Base-by-base conservation (phyloP, 2,329 filamentous ascomycete species). In the Colletotrichum lindemuthianum region DNA sequence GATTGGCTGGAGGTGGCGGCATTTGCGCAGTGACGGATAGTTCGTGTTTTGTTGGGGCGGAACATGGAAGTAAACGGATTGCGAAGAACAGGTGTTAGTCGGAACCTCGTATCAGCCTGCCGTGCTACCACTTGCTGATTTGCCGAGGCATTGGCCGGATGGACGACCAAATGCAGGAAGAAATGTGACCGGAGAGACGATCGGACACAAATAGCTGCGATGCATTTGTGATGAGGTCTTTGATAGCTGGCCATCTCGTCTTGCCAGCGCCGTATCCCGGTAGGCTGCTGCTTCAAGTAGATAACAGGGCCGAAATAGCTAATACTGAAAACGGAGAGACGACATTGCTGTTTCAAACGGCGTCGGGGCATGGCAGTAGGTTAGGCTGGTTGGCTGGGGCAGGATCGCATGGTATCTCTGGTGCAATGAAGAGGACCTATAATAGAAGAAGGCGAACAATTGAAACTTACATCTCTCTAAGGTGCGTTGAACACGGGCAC, bases 301-400 rank as follows among this genome's bases (percentile, higher is more conserved):
- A 5, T 24, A 24, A 24, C 24, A 24, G 24, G 24, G 24, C 24
- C 24, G 24, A 24, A 24, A 5, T 24, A 3, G 24, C 24, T 24
- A 24, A 24, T 24, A 24, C 24, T 24, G 24, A 24, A 54, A 48
- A 43, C 48, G 55, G 41, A 51, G 16, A 15, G 57, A 50, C 47
- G 61, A 45, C 44, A 65, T 61, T 50, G 61, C 33, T 45, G 61
- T 65, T 65, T 65, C 61, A 61, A 53, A 24, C 61, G 45, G 24
- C 33, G 58, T 24, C 24, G 5, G 24, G 24, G 24, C 24, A 24
- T 4, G 24, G 24, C 24, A 4, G 5, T 24, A 24, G 24, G 24
- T 3, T 24, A 24, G 24, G 24, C 24, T 24, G 24, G 24, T 24
- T 5, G 24, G 24, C 5, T 24, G 24, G 24, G 24, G 4, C 24